phyloP scores from a whole-genome alignment of 148 eudicot species.

The Amaranthus hypochondriacus region DNA sequence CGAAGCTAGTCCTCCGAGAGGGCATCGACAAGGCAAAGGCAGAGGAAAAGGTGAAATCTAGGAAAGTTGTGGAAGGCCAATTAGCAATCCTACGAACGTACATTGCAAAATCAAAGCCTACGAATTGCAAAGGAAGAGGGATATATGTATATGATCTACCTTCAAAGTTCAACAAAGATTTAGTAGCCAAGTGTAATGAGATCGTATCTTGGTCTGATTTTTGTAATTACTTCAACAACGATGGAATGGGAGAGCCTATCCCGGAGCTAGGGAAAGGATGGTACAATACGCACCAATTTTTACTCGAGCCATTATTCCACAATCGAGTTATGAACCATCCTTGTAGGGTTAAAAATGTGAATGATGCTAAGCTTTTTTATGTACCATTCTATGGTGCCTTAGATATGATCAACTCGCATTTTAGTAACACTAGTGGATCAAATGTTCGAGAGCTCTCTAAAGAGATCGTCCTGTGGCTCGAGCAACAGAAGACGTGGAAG shows the following conservation, averaged over 20 bases:
- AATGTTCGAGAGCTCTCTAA: slow-evolving; percentile 43
- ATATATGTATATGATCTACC: slow-evolving; percentile 76
- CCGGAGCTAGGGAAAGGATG: slow-evolving; percentile 61
- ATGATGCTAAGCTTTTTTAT: slow-evolving; percentile 66
- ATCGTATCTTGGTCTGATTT: slow-evolving; percentile 55
- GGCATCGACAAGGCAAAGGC: slow-evolving; percentile 14
- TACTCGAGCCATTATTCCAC: slow-evolving; percentile 70
- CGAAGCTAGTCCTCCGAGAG: slow-evolving; percentile 1
- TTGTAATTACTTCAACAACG: slow-evolving; percentile 49
- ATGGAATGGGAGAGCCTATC: slow-evolving; percentile 55
- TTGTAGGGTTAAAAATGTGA: slow-evolving; percentile 52
- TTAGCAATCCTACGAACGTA: slow-evolving; percentile 48
- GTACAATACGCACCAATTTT: slow-evolving; percentile 73
- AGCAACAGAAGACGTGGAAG: slow-evolving; percentile 42
- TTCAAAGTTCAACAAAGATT: slow-evolving; percentile 62
- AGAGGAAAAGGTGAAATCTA: slow-evolving; percentile 30
- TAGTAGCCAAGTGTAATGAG: slow-evolving; percentile 44
- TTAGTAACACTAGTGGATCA: slow-evolving; percentile 46
- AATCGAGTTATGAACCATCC: slow-evolving; percentile 64
- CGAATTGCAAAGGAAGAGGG: slow-evolving; percentile 52
- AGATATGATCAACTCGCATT: slow-evolving; percentile 67
- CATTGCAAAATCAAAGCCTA: slow-evolving; percentile 21
- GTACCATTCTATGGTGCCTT: slow-evolving; percentile 80
- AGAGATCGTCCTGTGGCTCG: slow-evolving; percentile 62
- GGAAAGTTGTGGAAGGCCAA: slow-evolving; percentile 40